Percentiles rank a stretch among this genome's conserved stretches.
Evolutionary conservation across 441 rosid species (phyloP).

Genomic region (Adansonia grandidieri): DNA sequence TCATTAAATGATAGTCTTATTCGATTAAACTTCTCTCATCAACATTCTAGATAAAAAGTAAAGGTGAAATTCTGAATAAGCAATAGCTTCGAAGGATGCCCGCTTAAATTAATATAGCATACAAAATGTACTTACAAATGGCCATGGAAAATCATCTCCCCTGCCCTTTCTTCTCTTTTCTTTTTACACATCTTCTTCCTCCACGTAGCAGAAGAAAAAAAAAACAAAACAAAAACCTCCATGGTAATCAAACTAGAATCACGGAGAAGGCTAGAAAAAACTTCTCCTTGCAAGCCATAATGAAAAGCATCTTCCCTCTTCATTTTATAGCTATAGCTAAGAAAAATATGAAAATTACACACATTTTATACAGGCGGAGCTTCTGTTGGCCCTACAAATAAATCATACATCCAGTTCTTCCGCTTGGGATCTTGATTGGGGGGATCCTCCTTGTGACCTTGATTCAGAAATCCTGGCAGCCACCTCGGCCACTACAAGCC

Average conservation of each 20-base stretch:
- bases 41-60: too few species aligned
- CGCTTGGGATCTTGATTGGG: slow-evolving; percentile 37
- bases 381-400: background rate
- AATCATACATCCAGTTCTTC: slow-evolving; percentile 36
- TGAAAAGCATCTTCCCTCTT: slow-evolving; percentile 27
- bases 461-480: slow-evolving; percentile 65
- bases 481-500: slow-evolving; percentile 81
- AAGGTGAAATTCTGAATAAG: background rate
- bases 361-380: slow-evolving; percentile 11
- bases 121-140: slow-evolving; percentile 25
- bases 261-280: slow-evolving; percentile 37
- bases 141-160: background rate
- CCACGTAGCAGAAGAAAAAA: background rate
- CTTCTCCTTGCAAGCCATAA: slow-evolving; percentile 31
- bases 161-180: background rate
- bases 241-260: slow-evolving; percentile 16
- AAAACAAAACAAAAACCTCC: background rate
- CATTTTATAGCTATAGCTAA: slow-evolving; percentile 24
- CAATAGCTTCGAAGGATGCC: background rate
- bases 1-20: background rate
- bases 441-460: slow-evolving; percentile 35
- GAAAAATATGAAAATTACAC: slow-evolving; percentile 23
- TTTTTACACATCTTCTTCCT: background rate
- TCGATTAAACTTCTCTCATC: too few species aligned
- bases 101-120: background rate